Percentiles rank a stretch among this genome's conserved stretches.
Conservation (phyloP, 208 protist genomes). For the Porcisia hertigi region DNA sequence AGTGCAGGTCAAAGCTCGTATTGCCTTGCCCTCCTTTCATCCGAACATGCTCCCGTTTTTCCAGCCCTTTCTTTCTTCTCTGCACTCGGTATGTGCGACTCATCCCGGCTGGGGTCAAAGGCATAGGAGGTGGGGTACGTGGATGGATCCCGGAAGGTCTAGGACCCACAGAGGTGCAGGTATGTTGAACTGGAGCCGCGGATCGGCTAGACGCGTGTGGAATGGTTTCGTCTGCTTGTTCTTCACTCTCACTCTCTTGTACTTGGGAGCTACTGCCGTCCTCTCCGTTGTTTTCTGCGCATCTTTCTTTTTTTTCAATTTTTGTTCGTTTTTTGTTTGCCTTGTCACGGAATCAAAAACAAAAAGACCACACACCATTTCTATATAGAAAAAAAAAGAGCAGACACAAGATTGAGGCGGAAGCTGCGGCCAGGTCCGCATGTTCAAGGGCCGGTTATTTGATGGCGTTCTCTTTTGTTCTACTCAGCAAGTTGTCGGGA, state of each 20-base stretch:
- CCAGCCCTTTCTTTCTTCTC: background rate
- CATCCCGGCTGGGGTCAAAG: background rate
- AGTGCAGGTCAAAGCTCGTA: no score
- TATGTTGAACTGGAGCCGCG: no score
- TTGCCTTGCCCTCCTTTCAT: no score
- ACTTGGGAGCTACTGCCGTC: conserved; percentile 1
- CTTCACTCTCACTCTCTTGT: background rate
- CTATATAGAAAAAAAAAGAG: background rate
- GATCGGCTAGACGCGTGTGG: background rate
- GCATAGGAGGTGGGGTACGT: background rate
- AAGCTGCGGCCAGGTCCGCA: background rate
- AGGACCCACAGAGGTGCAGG: no score
- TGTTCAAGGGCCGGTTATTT: background rate
- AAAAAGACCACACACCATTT: background rate
- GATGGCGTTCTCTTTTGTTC: background rate
- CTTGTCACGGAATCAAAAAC: background rate
- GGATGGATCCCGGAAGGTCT: background rate
- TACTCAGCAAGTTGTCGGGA: no score
- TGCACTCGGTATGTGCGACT: background rate
- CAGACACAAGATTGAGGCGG: background rate
- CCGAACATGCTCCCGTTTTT: no score
- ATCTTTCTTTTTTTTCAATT: background rate
- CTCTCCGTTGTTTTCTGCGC: background rate
- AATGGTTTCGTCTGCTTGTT: no score
- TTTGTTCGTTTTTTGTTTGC: conserved; percentile 3